Evolutionary conservation across 495 filamentous ascomycete genomes (phyloP).

Genomic region (Hypoxylon perforatum): DNA sequence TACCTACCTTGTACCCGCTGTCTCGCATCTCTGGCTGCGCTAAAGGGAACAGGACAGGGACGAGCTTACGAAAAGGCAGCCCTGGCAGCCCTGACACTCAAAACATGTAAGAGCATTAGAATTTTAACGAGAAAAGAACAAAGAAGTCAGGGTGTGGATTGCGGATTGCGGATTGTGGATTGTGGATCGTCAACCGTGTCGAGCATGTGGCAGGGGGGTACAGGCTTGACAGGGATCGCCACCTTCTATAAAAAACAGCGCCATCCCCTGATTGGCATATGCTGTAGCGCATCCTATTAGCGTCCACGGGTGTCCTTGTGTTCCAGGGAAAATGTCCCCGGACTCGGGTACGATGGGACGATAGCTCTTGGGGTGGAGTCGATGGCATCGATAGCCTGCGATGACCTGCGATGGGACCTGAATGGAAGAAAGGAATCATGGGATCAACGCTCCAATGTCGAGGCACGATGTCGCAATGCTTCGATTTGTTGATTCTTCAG

Average conservation of each 20-base stretch:
- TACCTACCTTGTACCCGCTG: constrained; percentile 19
- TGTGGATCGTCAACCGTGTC: too few species aligned
- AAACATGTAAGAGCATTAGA: too few species aligned
- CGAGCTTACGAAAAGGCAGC: constrained; percentile 16
- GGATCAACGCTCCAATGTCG: constrained; percentile 24
- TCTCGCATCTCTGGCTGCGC: neutral
- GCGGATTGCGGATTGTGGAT: too few species aligned
- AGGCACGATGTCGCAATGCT: neutral
- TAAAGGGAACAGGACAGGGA: constrained; percentile 27
- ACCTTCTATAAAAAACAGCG: constrained; percentile 31
- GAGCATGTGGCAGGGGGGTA: neutral
- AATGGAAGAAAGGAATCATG: constrained; percentile 34
- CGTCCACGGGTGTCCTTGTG: constrained; percentile 3
- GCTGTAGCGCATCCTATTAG: constrained; percentile 2
- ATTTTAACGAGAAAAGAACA: neutral
- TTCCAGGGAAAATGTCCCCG: constrained; percentile 22
- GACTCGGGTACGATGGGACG: constrained; percentile 29
- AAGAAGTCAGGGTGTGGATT: too few species aligned
- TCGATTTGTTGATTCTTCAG: constrained; percentile 5
- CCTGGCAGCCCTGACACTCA: too few species aligned
- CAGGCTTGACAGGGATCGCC: constrained; percentile 22
- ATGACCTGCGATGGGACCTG: too few species aligned
- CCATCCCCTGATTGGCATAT: constrained; percentile 28
- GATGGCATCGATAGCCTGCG: too few species aligned
- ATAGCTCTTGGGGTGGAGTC: neutral